phyloP scores from a whole-genome alignment of 495 filamentous ascomycete species.

The Podospora australis region DNA sequence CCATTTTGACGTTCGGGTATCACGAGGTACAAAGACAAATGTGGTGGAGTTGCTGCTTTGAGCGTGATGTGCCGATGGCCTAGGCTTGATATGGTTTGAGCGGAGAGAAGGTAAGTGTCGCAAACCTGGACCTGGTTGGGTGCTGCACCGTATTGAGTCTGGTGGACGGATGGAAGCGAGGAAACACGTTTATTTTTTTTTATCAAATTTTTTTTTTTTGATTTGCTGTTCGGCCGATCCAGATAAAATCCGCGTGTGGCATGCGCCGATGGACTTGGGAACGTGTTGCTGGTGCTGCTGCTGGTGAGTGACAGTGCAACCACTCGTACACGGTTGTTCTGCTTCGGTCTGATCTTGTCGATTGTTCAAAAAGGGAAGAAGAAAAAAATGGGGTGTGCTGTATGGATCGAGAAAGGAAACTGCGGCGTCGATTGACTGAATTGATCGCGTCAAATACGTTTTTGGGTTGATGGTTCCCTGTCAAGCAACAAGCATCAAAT shows the following conservation, averaged over 20 bases:
- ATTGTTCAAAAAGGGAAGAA: background rate
- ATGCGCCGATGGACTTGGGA: conserved; percentile 20
- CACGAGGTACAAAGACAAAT: conserved; percentile 42
- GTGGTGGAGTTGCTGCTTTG: conserved; percentile 52
- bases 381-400: too few species aligned
- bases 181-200: conserved; percentile 37
- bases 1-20: conserved; percentile 47
- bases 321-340: conserved; percentile 11
- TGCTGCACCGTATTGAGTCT: conserved; percentile 47
- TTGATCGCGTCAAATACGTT: conserved; percentile 31
- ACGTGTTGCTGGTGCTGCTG: conserved; percentile 3
- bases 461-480: conserved; percentile 38
- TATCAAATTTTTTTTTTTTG: conserved; percentile 40
- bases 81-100: conserved; percentile 53
- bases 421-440: conserved; percentile 19
- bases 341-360: background rate
- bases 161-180: conserved; percentile 46
- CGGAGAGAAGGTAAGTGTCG: conserved; percentile 46
- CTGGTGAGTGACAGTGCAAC: conserved; percentile 16
- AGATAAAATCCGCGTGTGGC: conserved; percentile 23
- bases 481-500: conserved; percentile 37
- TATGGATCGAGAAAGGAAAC: conserved; percentile 14
- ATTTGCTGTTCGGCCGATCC: conserved; percentile 28
- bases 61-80: conserved; percentile 53
- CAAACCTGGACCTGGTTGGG: conserved; percentile 50